phyloP scores from a whole-genome alignment of 495 filamentous ascomycete species.

The Talaromyces stipitatus region DNA sequence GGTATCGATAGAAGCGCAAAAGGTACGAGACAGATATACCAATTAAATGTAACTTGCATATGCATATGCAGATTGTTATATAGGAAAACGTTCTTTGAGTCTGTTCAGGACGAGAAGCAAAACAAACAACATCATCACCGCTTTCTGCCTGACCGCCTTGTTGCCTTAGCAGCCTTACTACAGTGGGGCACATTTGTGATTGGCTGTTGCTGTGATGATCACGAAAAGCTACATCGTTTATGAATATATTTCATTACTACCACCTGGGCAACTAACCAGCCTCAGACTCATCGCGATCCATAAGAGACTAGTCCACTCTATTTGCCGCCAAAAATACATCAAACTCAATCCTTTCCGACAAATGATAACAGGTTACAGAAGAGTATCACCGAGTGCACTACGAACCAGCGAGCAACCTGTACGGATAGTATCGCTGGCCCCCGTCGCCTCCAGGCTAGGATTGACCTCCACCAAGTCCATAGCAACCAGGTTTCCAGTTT shows the following conservation, averaged over 20 bases:
- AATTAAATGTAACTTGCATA: neutral
- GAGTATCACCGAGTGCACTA: conserved; percentile 84
- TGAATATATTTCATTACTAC: too few relatives aligned
- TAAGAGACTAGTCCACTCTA: too few relatives aligned
- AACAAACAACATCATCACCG: conserved; percentile 4
- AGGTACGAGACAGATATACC: neutral
- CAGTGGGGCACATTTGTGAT: neutral
- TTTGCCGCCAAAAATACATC: neutral
- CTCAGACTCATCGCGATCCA: too few relatives aligned
- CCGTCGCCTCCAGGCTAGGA: conserved; percentile 68
- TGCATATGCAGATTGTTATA: neutral
- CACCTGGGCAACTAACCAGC: too few relatives aligned
- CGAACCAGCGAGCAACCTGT: conserved; percentile 86
- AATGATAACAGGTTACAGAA: conserved; percentile 51
- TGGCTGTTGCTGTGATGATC: neutral
- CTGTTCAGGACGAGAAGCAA: neutral
- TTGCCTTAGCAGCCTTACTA: neutral
- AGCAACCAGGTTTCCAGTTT: conserved; percentile 83
- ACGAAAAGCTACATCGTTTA: too few relatives aligned
- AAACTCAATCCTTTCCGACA: neutral
- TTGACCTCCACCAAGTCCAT: conserved; percentile 98
- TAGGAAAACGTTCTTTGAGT: neutral
- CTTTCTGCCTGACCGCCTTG: neutral
- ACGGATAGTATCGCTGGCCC: conserved; percentile 79
- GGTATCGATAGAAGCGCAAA: neutral